Conservation (phyloP, 768 basidiomycete species). For the Leucosporidium creatinivorum region DNA sequence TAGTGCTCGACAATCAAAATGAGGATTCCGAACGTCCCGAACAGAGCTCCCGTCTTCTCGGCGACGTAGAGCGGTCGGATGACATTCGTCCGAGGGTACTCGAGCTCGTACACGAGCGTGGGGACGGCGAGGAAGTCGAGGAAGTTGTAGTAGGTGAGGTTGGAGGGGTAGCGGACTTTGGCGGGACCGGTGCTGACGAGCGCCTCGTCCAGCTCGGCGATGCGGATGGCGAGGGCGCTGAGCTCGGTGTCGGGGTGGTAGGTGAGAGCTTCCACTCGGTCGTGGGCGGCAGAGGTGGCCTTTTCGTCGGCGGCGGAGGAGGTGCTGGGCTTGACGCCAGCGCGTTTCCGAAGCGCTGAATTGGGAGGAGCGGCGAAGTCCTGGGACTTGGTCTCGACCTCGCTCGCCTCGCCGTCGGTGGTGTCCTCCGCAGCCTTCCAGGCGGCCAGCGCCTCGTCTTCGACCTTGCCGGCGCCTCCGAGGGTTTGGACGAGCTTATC, state of each 20-base stretch:
- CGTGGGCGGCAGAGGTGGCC: neutral
- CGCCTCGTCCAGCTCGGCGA: slow-evolving; percentile 68
- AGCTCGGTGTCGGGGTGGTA: slow-evolving; percentile 63
- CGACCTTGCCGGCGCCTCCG: slow-evolving; percentile 58
- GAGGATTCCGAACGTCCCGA: slow-evolving; percentile 91
- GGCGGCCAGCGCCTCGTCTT: slow-evolving; percentile 1
- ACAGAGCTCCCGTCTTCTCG: slow-evolving; percentile 70
- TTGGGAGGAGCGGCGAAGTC: too few species aligned
- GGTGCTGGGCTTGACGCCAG: neutral
- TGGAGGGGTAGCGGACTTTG: slow-evolving; percentile 70
- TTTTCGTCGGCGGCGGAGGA: neutral
- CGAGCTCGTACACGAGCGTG: slow-evolving; percentile 89
- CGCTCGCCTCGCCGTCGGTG: neutral
- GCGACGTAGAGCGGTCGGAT: slow-evolving; percentile 66
- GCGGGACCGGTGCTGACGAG: slow-evolving; percentile 63
- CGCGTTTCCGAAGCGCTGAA: neutral
- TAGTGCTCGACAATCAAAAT: slow-evolving; percentile 81
- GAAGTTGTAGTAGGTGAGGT: slow-evolving; percentile 74
- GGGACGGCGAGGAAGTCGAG: slow-evolving; percentile 79
- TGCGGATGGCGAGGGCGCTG: slow-evolving; percentile 62
- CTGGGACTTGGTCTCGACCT: too few species aligned
- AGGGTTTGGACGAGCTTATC: slow-evolving; percentile 46
- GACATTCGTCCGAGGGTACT: slow-evolving; percentile 81
- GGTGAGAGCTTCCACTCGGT: slow-evolving; percentile 44
- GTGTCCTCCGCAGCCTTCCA: slow-evolving; percentile 10